Percentiles rank a stretch among this genome's conserved stretches.
Evolutionary conservation across 2,329 filamentous ascomycete genomes (phyloP).

Genomic region (Aureobasidium uvarum): DNA sequence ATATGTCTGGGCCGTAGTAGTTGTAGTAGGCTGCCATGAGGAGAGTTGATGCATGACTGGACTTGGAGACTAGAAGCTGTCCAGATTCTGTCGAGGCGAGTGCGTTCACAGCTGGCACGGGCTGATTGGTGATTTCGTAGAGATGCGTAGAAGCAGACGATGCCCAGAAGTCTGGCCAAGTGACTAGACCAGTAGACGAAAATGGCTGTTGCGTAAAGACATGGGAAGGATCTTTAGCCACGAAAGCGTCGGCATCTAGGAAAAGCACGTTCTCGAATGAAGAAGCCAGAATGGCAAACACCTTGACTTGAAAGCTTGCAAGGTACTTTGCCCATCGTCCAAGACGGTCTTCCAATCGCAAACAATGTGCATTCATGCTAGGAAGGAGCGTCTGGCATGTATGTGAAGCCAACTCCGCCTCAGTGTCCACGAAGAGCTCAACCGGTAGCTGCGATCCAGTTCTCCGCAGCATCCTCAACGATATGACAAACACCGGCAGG

Average conservation of each 20-base stretch:
- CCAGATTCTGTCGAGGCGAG: conserved; percentile 45
- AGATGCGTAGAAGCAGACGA: conserved; percentile 43
- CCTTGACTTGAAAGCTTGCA: conserved; percentile 49
- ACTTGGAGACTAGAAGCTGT: conserved; percentile 48
- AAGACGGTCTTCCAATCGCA: conserved; percentile 48
- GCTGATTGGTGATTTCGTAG: conserved; percentile 43
- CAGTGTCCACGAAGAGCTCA: conserved; percentile 47
- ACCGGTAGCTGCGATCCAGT: conserved; percentile 47
- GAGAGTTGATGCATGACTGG: conserved; percentile 43
- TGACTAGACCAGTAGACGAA: conserved; percentile 43
- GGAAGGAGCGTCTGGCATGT: conserved; percentile 48
- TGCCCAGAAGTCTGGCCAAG: conserved; percentile 52
- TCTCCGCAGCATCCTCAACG: conserved; percentile 43
- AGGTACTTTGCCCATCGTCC: conserved; percentile 22
- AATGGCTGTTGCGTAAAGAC: conserved; percentile 48
- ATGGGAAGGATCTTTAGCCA: conserved; percentile 42
- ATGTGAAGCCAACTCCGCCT: conserved; percentile 44
- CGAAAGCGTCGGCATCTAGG: conserved; percentile 51
- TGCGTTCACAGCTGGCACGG: conserved; percentile 28
- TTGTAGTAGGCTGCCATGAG: conserved; percentile 54
- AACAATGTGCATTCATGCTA: conserved; percentile 44
- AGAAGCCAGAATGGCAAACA: conserved; percentile 51
- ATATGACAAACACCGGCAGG: conserved; percentile 24
- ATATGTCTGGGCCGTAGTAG: conserved; percentile 47
- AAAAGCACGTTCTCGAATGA: conserved; percentile 52